A percentile compares a stretch with the other conserved stretches of the same genome.
These are phyloP conservation scores for Lindgomyces ingoldianus DNA, from an alignment of 495 filamentous ascomycete genomes.

Conservation along the genomic window DNA sequence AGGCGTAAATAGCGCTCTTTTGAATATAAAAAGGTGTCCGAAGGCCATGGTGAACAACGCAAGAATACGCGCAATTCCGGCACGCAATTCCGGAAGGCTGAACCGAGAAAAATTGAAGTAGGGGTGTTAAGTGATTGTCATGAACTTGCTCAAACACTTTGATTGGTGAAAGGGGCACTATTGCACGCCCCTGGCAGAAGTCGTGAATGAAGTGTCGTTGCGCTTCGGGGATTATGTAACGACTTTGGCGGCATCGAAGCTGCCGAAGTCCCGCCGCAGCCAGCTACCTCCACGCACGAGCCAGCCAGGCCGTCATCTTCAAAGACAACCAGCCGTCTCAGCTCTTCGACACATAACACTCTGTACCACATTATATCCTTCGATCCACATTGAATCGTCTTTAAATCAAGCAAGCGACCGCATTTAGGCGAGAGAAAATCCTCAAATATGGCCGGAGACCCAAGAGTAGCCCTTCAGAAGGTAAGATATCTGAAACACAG, in stretches of 20 bases:
- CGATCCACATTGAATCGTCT: background rate
- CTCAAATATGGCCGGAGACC: constrained; percentile 52
- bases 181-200: background rate
- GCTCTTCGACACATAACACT: background rate
- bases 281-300: constrained; percentile 7
- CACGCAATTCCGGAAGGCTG: too few relatives aligned
- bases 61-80: background rate
- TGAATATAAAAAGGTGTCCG: background rate
- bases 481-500: constrained; percentile 43
- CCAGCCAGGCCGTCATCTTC: constrained; percentile 29
- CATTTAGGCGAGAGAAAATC: background rate
- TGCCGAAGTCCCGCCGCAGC: constrained; percentile 31
- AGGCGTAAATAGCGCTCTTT: background rate
- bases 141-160: background rate
- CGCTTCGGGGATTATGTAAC: constrained; percentile 24
- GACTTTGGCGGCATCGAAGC: background rate
- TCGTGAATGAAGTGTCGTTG: constrained; percentile 30
- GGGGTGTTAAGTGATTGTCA: background rate
- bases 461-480: constrained; percentile 60
- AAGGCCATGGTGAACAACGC: constrained; percentile 1
- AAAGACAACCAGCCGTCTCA: constrained; percentile 26
- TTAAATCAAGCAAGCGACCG: background rate
- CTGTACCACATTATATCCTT: constrained; percentile 1
- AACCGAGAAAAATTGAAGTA: too few relatives aligned
- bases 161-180: background rate